Conservation (phyloP, 169 alveolate genomes). For the Plasmodium cynomolgi region DNA sequence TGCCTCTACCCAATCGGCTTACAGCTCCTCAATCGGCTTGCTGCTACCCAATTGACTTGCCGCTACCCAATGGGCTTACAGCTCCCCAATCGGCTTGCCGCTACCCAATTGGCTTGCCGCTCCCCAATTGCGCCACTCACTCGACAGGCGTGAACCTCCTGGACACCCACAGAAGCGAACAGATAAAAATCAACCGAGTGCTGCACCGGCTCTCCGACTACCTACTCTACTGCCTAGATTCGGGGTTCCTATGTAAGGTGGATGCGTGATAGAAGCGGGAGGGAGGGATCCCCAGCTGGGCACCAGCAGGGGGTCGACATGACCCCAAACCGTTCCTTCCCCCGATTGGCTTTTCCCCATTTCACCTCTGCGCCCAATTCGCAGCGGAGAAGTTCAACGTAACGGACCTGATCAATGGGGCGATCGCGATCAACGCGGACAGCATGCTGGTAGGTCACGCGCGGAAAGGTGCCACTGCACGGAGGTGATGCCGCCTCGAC, state of each 20-base stretch:
- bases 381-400: slow-evolving; percentile 48
- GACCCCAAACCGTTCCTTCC: not conserved
- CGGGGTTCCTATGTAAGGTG: slow-evolving; percentile 48
- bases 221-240: slow-evolving; percentile 24
- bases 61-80: not conserved
- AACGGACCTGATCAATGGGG: slow-evolving; percentile 49
- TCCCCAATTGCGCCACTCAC: not conserved
- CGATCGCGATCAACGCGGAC: slow-evolving; percentile 10
- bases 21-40: not conserved
- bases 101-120: not conserved
- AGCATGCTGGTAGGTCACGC: not conserved
- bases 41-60: not conserved
- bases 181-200: slow-evolving; percentile 25
- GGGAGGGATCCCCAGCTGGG: not conserved
- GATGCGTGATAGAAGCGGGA: not conserved
- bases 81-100: not conserved
- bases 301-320: not conserved
- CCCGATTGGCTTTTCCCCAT: not conserved
- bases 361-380: not conserved
- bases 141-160: slow-evolving; percentile 31
- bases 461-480: not conserved
- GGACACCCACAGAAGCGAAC: slow-evolving; percentile 58
- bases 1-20: not conserved
- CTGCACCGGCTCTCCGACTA: slow-evolving; percentile 55
- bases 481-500: not conserved